Percentiles rank a stretch among this genome's conserved stretches.
These are phyloP conservation scores for Chalaropsis thielavioides DNA, from an alignment of 2,329 filamentous ascomycete genomes.

Conservation along the genomic window DNA sequence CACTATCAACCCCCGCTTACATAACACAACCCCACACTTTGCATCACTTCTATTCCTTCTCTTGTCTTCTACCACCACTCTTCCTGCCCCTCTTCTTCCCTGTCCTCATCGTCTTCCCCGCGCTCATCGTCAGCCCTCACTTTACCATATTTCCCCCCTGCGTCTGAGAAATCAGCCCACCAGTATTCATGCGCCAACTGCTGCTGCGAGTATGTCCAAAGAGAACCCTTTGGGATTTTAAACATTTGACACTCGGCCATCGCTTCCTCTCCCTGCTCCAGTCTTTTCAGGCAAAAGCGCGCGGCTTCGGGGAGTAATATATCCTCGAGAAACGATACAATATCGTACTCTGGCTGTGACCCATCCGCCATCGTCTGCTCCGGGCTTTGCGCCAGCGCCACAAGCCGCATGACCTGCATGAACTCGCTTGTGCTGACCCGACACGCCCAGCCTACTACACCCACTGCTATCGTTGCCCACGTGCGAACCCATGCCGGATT, in stretches of 20 bases:
- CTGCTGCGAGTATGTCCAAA: background rate
- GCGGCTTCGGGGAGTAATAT: conserved; percentile 25
- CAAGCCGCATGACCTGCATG: conserved; percentile 22
- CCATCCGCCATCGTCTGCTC: conserved; percentile 11
- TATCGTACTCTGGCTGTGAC: conserved; percentile 23
- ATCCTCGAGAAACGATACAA: conserved; percentile 26
- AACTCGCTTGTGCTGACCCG: conserved; percentile 23
- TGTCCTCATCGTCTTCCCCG: too few relatives aligned
- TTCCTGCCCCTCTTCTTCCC: too few relatives aligned
- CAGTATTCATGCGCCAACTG: background rate
- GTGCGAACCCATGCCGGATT: conserved; percentile 24
- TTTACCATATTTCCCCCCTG: too few relatives aligned
- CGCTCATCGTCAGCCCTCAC: too few relatives aligned
- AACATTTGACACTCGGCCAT: background rate
- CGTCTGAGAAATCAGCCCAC: too few relatives aligned
- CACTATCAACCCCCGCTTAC: background rate
- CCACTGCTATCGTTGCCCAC: conserved; percentile 26
- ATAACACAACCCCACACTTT: background rate
- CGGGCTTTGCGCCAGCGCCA: conserved; percentile 19
- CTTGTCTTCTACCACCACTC: too few relatives aligned
- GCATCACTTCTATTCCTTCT: background rate
- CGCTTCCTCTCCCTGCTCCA: conserved; percentile 1
- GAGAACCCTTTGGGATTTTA: background rate
- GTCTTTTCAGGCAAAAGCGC: background rate
- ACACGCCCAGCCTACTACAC: conserved; percentile 23